Base-by-base conservation (phyloP, 352 stramenopile species). In the Phytopythium mirpurense region DNA sequence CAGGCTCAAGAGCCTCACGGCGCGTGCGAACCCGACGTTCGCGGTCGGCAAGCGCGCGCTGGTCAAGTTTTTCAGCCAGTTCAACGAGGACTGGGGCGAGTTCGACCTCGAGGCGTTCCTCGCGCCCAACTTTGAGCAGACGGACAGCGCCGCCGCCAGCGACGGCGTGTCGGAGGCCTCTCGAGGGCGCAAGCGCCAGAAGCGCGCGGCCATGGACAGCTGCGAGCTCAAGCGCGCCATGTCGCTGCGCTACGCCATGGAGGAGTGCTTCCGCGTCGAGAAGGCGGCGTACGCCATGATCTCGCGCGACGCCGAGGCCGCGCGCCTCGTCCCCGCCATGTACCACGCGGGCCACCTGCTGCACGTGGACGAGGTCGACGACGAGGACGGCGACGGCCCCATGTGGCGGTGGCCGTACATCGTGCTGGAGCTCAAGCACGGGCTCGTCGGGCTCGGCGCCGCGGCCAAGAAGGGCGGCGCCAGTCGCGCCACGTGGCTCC, bases 321-420 rank as follows among this genome's bases (percentile, higher is more conserved):
- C 50, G 38, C 19, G 34, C 26, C 62, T 90, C 57, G 58, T 86
- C 41, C 77, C 82, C 36, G 68, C 57, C 9, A 56, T 89, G 37
- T 75, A 79, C 56, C 49, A 74, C 37, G 68, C 61, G 26, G 70
- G 71, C 0, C 82, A 92, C 44, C 49, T 90, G 47, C 54, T 81
- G 7, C 63, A 83, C 54, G 51, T 81, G 5, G 70, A 81, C 27
- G 78, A 90, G 52, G 76, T 88, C 1, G 78, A 90, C 26, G 76
- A 86, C 45, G 67, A 74, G 19, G 78, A 89, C 38, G 69, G 68
- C n/a, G 76, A 88, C 46, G 78, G 74, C 0, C 51, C 64, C 24
- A 65, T 91, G 43, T 95, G 84, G 84, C 78, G 80, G n/a, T 95
- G 84, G 84, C 84, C 84, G 9, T 95, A 95, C 50, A 60, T 89